Conservation (phyloP, 495 filamentous ascomycete species). For the Penicillium subrubescens region DNA sequence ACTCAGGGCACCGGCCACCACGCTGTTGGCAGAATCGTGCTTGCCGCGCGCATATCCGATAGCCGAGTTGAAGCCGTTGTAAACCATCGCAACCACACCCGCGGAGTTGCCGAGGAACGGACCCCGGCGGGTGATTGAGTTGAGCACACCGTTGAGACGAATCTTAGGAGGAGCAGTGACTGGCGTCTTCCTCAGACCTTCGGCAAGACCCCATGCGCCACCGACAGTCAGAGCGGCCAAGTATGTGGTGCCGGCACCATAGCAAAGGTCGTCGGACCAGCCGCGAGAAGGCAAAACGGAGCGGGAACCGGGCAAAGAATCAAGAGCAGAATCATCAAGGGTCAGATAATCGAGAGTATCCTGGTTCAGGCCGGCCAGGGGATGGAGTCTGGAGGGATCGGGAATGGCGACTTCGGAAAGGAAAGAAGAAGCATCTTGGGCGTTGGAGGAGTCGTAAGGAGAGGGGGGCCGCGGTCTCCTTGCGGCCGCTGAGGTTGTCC, state of each 20-base stretch:
- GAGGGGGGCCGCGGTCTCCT: slow-evolving; percentile 63
- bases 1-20: slow-evolving; percentile 79
- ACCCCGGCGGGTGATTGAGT: slow-evolving; percentile 86
- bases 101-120: slow-evolving; percentile 97
- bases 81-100: slow-evolving; percentile 91
- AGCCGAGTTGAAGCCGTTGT: slow-evolving; percentile 91
- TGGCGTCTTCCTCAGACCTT: slow-evolving; percentile 77
- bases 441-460: slow-evolving; percentile 67
- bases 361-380: slow-evolving; percentile 91
- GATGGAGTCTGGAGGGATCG: slow-evolving; percentile 87
- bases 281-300: slow-evolving; percentile 90
- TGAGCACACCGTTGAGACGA: slow-evolving; percentile 88
- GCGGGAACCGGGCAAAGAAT: slow-evolving; percentile 80
- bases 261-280: slow-evolving; percentile 97
- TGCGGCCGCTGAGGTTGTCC: slow-evolving; percentile 85
- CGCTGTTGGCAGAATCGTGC: slow-evolving; percentile 87
- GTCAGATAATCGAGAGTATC: slow-evolving; percentile 89
- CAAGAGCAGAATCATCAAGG: slow-evolving; percentile 89
- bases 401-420: slow-evolving; percentile 67
- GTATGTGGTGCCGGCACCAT: slow-evolving; percentile 94
- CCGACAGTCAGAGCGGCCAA: slow-evolving; percentile 82
- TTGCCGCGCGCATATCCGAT: slow-evolving; percentile 84
- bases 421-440: slow-evolving; percentile 81
- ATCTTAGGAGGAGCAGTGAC: slow-evolving; percentile 80
- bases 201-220: slow-evolving; percentile 86